Base-by-base conservation (phyloP, 345 rosid species). In the Tarenaya hassleriana region DNA sequence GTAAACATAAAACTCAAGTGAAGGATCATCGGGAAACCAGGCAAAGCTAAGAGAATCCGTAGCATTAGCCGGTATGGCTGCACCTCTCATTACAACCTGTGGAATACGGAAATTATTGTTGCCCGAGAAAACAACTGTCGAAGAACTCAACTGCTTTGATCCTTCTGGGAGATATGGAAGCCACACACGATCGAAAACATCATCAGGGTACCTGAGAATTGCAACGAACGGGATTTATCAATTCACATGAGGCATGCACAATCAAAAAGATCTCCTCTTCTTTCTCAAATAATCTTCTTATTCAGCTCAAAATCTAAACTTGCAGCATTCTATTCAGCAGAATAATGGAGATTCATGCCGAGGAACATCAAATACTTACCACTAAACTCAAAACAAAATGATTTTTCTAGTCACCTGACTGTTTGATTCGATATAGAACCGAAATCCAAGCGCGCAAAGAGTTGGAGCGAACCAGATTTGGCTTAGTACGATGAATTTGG, bases 101-200 rank as follows among this genome's bases (percentile, higher is more conserved):
- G 80, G 77, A n/a, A 45, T 34, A 41, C 39, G 53, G 32, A 47
- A 69, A 16, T 0, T 62, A 14, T 13, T 13, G 32, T 45, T 21
- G 1, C 45, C 62, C 51, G 64, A 11, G 8, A 34, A 41, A 7
- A 27, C n/a, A 37, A 50, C 10, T 1, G 57, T 60, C 0, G 33
- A 12, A 3, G 50, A 15, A 10, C 40, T 64, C 24, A 54, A 10
- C 19, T n/a, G 50, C 10, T 39, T 50, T 4, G 60, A 60, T 0
- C 55, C 13, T 0, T 1, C 0, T 16, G 15, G 55, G 0, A 7
- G 63, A 0, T 27, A 52, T 0, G 83, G 81, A 14, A 1, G 10
- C 79, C 86, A 80, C 3, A 62, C 44, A 11, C 83, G 69, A 31
- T 80, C 86, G 7, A 32, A 70, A 3, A 16, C 62, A 42, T 80